A percentile compares a stretch with the other conserved stretches of the same genome.
These are phyloP conservation scores for Calocybe cyanea DNA, from an alignment of 768 basidiomycete genomes.

Conservation along the genomic window DNA sequence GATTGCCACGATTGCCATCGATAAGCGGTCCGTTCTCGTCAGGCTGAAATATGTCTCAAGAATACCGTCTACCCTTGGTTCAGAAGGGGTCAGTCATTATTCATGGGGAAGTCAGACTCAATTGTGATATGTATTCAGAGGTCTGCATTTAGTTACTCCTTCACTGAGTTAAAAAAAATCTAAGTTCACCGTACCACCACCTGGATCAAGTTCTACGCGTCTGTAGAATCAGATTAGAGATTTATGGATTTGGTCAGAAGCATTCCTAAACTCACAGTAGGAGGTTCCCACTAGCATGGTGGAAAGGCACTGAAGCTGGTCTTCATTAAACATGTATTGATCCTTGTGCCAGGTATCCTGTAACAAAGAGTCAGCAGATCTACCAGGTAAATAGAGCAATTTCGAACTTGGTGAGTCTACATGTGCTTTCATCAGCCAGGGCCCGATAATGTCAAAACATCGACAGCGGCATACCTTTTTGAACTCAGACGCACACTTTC, in stretches of 20 bases:
- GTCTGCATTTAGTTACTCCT: too few relatives aligned
- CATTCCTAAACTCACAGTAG: slow-evolving; percentile 54
- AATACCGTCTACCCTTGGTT: background rate
- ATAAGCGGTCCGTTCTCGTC: slow-evolving; percentile 11
- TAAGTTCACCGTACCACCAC: too few relatives aligned
- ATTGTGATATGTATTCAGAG: slow-evolving; percentile 1
- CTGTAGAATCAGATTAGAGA: slow-evolving; percentile 5
- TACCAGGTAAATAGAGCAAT: slow-evolving; percentile 7
- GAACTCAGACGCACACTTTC: slow-evolving; percentile 80
- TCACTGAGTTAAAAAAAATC: too few relatives aligned
- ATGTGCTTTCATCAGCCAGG: slow-evolving; percentile 14
- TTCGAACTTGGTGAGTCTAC: slow-evolving; percentile 60
- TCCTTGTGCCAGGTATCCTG: slow-evolving; percentile 93
- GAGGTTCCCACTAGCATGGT: slow-evolving; percentile 89
- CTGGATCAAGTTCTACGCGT: slow-evolving; percentile 6
- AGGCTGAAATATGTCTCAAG: background rate
- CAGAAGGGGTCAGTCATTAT: background rate
- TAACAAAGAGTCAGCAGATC: slow-evolving; percentile 14
- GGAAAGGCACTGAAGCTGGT: slow-evolving; percentile 82
- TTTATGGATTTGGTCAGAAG: background rate
- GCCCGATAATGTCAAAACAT: slow-evolving; percentile 8
- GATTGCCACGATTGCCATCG: slow-evolving; percentile 16
- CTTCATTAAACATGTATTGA: slow-evolving; percentile 82
- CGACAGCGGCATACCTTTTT: slow-evolving; percentile 57
- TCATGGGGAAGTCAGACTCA: background rate